These are phyloP conservation scores for Colletotrichum scovillei DNA, from an alignment of 2,329 filamentous ascomycete species.

Conservation along the genomic window DNA sequence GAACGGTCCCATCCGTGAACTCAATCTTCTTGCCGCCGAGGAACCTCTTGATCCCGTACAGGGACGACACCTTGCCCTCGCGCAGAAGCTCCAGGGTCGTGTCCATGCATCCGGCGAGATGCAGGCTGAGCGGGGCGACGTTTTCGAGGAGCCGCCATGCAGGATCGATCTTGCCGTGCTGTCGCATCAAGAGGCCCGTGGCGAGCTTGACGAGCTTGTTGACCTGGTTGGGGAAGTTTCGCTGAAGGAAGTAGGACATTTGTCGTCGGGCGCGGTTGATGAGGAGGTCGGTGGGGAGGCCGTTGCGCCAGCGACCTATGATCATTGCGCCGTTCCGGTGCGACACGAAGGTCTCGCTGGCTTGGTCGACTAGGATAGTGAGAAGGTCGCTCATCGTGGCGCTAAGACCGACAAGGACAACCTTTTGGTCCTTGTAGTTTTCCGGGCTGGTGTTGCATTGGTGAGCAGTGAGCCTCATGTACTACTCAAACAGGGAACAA, in stretches of 20 bases:
- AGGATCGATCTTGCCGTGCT: slow-evolving; percentile 41
- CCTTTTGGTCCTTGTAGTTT: slow-evolving; percentile 52
- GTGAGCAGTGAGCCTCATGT: slow-evolving; percentile 18
- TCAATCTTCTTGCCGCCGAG: slow-evolving; percentile 39
- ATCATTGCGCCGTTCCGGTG: slow-evolving; percentile 52
- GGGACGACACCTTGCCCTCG: slow-evolving; percentile 41
- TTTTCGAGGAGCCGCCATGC: slow-evolving; percentile 42
- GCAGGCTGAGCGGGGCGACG: slow-evolving; percentile 37
- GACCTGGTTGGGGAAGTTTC: slow-evolving; percentile 15
- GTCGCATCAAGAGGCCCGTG: slow-evolving; percentile 18
- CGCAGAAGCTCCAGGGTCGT: slow-evolving; percentile 41
- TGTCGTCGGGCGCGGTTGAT: slow-evolving; percentile 47
- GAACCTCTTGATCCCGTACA: slow-evolving; percentile 43
- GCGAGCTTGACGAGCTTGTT: slow-evolving; percentile 32
- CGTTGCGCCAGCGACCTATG: slow-evolving; percentile 46
- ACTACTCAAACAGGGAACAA: not conserved
- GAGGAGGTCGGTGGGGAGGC: slow-evolving; percentile 47
- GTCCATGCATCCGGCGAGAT: slow-evolving; percentile 40
- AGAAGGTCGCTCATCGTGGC: slow-evolving; percentile 51
- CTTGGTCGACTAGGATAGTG: slow-evolving; percentile 46
- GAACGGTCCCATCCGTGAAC: slow-evolving; percentile 40
- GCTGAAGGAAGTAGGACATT: slow-evolving; percentile 44
- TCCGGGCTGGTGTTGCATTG: slow-evolving; percentile 38
- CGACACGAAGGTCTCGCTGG: slow-evolving; percentile 53
- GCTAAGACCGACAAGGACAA: slow-evolving; percentile 56